A percentile compares a stretch with the other conserved stretches of the same genome.
These are phyloP conservation scores for Turnera subulata DNA, from an alignment of 345 rosid species.

Conservation along the genomic window DNA sequence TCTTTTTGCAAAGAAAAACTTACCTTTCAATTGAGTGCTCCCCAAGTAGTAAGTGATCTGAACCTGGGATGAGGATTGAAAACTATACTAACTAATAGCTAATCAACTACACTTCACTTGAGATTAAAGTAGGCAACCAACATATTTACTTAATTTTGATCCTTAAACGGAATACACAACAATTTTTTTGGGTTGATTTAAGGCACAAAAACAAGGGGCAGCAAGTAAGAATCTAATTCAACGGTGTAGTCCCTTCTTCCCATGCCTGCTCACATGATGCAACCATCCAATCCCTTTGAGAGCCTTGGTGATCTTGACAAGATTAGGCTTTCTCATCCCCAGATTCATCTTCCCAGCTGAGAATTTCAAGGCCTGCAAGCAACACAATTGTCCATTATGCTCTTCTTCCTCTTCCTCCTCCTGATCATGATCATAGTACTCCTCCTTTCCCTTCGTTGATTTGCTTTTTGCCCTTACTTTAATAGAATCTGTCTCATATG, in stretches of 20 bases:
- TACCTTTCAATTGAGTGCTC: too few relatives aligned
- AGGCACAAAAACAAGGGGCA: too few relatives aligned
- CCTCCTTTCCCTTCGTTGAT: constrained; percentile 33
- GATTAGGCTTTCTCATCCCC: constrained; percentile 82
- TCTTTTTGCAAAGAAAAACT: too few relatives aligned
- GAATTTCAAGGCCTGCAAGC: constrained; percentile 85
- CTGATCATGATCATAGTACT: constrained; percentile 23
- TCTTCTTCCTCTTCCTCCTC: constrained; percentile 53
- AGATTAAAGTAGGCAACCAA: too few relatives aligned
- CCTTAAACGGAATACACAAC: too few relatives aligned
- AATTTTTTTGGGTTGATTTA: too few relatives aligned
- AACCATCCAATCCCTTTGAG: constrained; percentile 72
- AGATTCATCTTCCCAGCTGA: constrained; percentile 88
- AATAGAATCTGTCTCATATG: constrained; percentile 56
- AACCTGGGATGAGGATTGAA: too few relatives aligned
- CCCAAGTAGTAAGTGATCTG: too few relatives aligned
- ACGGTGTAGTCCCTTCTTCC: constrained; percentile 42
- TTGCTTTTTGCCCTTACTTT: constrained; percentile 28
- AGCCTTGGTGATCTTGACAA: constrained; percentile 64
- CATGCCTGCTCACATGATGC: constrained; percentile 50
- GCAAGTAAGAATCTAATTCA: constrained; percentile 9
- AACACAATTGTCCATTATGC: constrained; percentile 56
- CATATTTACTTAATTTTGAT: too few relatives aligned
- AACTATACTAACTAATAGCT: too few relatives aligned
- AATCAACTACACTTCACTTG: too few relatives aligned